phyloP scores from a whole-genome alignment of 805 yeast genomes.

The Barnettozyma pratensis region DNA sequence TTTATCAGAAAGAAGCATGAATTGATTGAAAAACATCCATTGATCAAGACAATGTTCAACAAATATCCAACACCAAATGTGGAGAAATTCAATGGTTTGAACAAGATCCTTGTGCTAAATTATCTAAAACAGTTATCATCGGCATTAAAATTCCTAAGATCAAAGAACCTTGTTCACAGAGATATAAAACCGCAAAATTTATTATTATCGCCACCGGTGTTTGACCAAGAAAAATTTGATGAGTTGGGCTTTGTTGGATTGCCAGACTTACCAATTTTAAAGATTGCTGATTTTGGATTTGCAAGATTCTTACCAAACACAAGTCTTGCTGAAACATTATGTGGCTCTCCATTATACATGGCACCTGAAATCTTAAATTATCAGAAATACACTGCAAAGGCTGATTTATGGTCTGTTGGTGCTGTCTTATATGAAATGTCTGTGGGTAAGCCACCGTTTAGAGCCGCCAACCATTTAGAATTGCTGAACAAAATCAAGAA shows the following conservation, averaged over 20 bases:
- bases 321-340: conserved; percentile 91
- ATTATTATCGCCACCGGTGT: conserved; percentile 76
- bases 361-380: conserved; percentile 95
- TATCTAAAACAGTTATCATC: conserved; percentile 82
- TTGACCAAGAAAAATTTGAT: conserved; percentile 52
- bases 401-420: conserved; percentile 97
- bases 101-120: conserved; percentile 73
- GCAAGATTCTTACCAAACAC: conserved; percentile 92
- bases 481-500: conserved; percentile 80
- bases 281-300: conserved; percentile 96
- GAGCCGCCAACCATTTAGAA: conserved; percentile 90
- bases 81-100: conserved; percentile 71
- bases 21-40: conserved; percentile 68
- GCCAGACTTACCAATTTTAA: conserved; percentile 85
- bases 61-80: conserved; percentile 71
- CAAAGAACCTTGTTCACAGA: conserved; percentile 84
- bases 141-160: conserved; percentile 77
- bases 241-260: conserved; percentile 60
- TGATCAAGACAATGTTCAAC: conserved; percentile 67
- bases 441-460: conserved; percentile 94
- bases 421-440: conserved; percentile 95
- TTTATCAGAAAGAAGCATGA: conserved; percentile 76
- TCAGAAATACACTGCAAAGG: conserved; percentile 95
- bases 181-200: conserved; percentile 93
- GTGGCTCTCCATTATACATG: conserved; percentile 98